Base-by-base conservation (phyloP, 495 filamentous ascomycete species). In the Poronia punctata region DNA sequence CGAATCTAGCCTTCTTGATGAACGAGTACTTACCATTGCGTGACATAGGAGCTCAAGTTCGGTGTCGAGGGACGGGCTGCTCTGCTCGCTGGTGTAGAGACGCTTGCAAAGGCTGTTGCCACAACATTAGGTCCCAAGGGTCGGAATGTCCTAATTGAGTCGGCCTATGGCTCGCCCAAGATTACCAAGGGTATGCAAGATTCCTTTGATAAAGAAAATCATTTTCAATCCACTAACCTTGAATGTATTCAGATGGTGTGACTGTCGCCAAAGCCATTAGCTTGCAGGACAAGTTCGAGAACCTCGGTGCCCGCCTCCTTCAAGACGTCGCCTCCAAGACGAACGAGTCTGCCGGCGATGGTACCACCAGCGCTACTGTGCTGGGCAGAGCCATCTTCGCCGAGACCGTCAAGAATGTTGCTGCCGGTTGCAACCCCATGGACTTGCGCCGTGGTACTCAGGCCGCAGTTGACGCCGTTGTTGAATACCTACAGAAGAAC, bases 301-400 rank as follows among this genome's bases (percentile, higher is more conserved):
- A 98, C 74, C 84, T 98, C 52, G 92, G 92, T 66, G 93, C 93
- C 50, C 83, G 85, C 56, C 79, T 98, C 42, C 78, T 98, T 51
- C 89, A 96, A 73, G 92, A 97, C 64, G 92, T 98, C 44, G 93
- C 92, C 53, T 93, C 86, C 56, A 98, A 98, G 80, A 98, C 92
- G 49, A 98, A 98, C 74, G 92, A 98, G 70, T 79, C 88, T 54
- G 92, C 92, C 45, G 92, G 92, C 82, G 92, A 98, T 61, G 92
- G 92, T 66, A 98, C 92, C 48, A 98, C 92, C 45, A 95, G 88
- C 40, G 92, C 92, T 47, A 98, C 92, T 41, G 89, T 95, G 55
- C 84, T 98, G 35, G 93, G 88, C 53, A 87, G 90, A 53, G 87
- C 90, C 59, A 98, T 98, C 72, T 98, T 98, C 78, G 92, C 92